Conservation (phyloP, 176 grass and related monocot genomes). For the Elaeis guineensis region DNA sequence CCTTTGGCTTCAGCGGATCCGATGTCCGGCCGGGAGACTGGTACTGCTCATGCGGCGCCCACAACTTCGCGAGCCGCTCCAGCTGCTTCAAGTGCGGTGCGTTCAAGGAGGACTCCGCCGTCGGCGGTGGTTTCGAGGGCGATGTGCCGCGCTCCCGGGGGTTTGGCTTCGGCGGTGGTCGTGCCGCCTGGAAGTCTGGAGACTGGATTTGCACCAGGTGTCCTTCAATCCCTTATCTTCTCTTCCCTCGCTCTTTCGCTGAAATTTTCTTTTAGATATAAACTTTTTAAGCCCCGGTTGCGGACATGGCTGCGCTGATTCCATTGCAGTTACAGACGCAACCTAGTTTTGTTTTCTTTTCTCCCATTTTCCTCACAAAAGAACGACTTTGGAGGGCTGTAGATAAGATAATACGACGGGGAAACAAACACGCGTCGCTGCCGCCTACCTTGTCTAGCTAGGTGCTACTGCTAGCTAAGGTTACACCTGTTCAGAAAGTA, state of each 20-base stretch:
- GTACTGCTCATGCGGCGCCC: slow-evolving; percentile 81
- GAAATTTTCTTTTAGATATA: too few species aligned
- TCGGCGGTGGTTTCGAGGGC: slow-evolving; percentile 50
- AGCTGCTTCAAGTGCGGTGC: slow-evolving; percentile 85
- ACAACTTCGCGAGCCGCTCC: slow-evolving; percentile 96
- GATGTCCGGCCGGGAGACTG: slow-evolving; percentile 94
- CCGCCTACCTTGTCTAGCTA: too few species aligned
- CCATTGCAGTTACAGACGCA: too few species aligned
- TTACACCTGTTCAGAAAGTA: too few species aligned
- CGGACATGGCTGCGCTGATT: too few species aligned
- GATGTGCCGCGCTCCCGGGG: slow-evolving; percentile 62
- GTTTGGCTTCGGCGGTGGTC: slow-evolving; percentile 51
- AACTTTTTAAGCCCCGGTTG: too few species aligned
- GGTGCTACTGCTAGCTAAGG: too few species aligned
- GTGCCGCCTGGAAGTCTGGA: slow-evolving; percentile 81
- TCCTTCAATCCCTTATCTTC: background rate
- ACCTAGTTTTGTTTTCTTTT: too few species aligned
- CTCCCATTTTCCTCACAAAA: too few species aligned
- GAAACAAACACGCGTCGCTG: too few species aligned
- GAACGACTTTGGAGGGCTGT: too few species aligned
- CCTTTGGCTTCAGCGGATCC: slow-evolving; percentile 46
- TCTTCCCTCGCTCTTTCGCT: background rate
- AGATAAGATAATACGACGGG: too few species aligned
- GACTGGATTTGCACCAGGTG: slow-evolving; percentile 99
- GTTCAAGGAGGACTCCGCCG: slow-evolving; percentile 69